Evolutionary conservation across 2,329 filamentous ascomycete genomes (phyloP).

Genomic region (Epichloe aotearoae): DNA sequence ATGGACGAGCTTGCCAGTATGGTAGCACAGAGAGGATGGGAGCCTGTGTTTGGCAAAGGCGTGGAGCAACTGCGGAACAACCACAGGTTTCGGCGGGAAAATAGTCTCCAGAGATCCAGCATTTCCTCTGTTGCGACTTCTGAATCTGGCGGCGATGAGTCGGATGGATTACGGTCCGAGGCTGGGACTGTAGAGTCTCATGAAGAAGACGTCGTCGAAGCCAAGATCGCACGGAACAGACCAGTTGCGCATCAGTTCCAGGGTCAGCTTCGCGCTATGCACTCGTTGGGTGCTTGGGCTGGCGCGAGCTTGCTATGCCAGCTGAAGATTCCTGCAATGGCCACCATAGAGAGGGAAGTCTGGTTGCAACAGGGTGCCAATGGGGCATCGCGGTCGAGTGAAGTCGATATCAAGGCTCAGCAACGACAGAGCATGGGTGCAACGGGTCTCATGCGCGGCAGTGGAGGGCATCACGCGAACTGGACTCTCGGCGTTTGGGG

Average conservation of each 20-base stretch:
- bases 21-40: conserved; percentile 61
- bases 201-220: conserved; percentile 21
- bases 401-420: conserved; percentile 43
- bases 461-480: conserved; percentile 28
- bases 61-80: conserved; percentile 40
- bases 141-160: conserved; percentile 13
- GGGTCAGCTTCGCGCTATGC: conserved; percentile 50
- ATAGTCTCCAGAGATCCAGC: conserved; percentile 9
- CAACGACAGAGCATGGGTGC: conserved; percentile 53
- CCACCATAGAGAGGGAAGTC: conserved; percentile 56
- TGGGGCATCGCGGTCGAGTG: conserved; percentile 46
- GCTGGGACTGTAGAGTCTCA: conserved; percentile 13
- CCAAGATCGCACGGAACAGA: conserved; percentile 22
- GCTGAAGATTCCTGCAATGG: conserved; percentile 54
- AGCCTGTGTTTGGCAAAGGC: conserved; percentile 57
- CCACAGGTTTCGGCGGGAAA: conserved; percentile 23
- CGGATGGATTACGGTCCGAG: conserved; percentile 10
- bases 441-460: conserved; percentile 29
- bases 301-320: conserved; percentile 59
- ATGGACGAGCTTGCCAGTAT: conserved; percentile 60
- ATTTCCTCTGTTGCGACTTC: conserved; percentile 11
- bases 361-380: conserved; percentile 55
- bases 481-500: conserved; percentile 55
- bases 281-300: conserved; percentile 60
- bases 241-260: conserved; percentile 30